Percentiles rank a stretch among this genome's conserved stretches.
These are phyloP conservation scores for Lactuca saligna DNA, from an alignment of 129 eudicot species.

Conservation along the genomic window DNA sequence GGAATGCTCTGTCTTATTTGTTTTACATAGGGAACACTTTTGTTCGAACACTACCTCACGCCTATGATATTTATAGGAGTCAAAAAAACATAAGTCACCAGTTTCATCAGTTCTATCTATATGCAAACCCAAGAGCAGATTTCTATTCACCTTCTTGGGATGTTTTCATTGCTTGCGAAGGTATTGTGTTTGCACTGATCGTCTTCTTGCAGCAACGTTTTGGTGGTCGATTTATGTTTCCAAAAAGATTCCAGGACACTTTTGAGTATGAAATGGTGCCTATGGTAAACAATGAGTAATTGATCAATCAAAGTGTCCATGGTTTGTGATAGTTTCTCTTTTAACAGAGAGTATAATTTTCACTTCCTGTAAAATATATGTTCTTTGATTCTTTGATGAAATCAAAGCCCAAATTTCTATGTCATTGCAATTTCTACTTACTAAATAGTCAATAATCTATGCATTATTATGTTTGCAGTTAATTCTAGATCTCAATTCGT, in stretches of 20 bases:
- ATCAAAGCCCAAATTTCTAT: slow-evolving; percentile 6
- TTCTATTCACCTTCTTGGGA: slow-evolving; percentile 65
- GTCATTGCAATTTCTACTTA: background rate
- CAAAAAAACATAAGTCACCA: slow-evolving; percentile 31
- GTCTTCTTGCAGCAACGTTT: slow-evolving; percentile 61
- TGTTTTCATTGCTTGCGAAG: slow-evolving; percentile 44
- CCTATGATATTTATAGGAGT: slow-evolving; percentile 59
- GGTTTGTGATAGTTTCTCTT: background rate
- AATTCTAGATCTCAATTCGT: background rate
- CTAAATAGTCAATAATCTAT: background rate
- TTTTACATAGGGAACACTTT: slow-evolving; percentile 66
- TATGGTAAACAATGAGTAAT: slow-evolving; percentile 21
- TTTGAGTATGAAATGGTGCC: slow-evolving; percentile 55
- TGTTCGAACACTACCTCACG: slow-evolving; percentile 61
- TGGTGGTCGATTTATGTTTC: slow-evolving; percentile 61
- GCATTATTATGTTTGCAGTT: background rate
- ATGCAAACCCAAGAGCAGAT: slow-evolving; percentile 51
- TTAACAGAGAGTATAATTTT: background rate
- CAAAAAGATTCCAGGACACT: slow-evolving; percentile 39
- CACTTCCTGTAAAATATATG: too few relatives aligned
- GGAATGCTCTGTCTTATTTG: slow-evolving; percentile 40
- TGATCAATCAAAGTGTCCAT: slow-evolving; percentile 2
- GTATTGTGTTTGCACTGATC: slow-evolving; percentile 44
- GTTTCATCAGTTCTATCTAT: slow-evolving; percentile 40
- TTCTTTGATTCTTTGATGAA: background rate